Percentiles rank a stretch among this genome's conserved stretches.
These are phyloP conservation scores for Hyparrhenia diplandra DNA, from an alignment of 176 grass and related monocot genomes.

Conservation along the genomic window DNA sequence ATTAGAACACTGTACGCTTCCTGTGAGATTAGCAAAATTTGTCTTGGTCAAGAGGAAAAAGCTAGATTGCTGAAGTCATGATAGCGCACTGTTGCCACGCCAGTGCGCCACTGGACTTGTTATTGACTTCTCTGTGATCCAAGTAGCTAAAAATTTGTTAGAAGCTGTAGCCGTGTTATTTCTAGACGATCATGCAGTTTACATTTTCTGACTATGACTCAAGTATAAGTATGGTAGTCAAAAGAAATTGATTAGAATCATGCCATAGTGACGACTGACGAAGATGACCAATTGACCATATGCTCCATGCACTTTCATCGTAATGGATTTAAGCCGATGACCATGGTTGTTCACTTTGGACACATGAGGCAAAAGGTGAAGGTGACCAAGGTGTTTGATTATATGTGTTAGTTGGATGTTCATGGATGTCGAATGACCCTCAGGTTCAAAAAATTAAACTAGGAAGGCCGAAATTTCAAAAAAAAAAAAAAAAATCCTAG, in stretches of 20 bases:
- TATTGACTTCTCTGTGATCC: too few relatives aligned
- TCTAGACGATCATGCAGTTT: background rate
- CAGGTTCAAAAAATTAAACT: too few relatives aligned
- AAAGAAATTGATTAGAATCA: background rate
- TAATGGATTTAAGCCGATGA: background rate
- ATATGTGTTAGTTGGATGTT: too few relatives aligned
- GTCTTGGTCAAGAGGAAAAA: background rate
- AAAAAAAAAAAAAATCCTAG: too few relatives aligned
- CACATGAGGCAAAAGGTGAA: too few relatives aligned
- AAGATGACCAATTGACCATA: background rate
- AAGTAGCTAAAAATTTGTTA: too few relatives aligned
- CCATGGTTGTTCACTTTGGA: background rate
- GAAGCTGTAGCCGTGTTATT: too few relatives aligned
- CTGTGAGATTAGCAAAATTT: background rate
- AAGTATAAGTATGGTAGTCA: background rate
- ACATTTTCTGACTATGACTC: background rate
- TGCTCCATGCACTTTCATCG: background rate
- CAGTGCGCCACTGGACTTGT: background rate
- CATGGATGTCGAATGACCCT: too few relatives aligned
- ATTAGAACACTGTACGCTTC: background rate
- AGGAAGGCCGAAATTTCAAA: too few relatives aligned
- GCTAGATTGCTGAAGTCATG: background rate
- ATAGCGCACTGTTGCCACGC: background rate
- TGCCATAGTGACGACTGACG: background rate
- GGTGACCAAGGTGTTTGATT: too few relatives aligned